Evolutionary conservation across 192 early-diverging fungal species (phyloP).

Genomic region (Umbelopsis sp.): DNA sequence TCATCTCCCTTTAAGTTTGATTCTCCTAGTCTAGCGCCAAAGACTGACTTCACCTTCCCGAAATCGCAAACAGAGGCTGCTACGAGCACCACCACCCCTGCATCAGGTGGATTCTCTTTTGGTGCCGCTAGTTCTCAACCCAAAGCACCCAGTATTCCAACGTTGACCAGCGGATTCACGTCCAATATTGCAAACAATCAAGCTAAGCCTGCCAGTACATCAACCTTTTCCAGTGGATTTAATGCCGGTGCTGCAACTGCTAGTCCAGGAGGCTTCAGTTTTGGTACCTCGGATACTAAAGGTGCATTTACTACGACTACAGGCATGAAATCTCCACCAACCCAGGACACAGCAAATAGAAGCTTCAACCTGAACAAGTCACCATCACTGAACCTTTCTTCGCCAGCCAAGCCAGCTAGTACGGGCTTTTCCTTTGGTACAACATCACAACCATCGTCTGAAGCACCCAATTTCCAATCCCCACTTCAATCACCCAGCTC

Average conservation of each 20-base stretch:
- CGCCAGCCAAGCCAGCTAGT: not conserved
- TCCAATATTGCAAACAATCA: not conserved
- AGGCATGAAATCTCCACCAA: not conserved
- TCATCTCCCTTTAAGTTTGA: not conserved
- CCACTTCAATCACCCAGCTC: not conserved
- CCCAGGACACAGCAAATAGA: not conserved
- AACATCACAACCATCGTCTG: not conserved
- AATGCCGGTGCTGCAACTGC: no score
- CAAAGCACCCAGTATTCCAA: not conserved
- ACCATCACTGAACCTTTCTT: not conserved
- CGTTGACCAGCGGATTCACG: not conserved
- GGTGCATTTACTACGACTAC: no score
- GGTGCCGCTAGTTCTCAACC: not conserved
- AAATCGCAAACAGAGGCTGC: no score
- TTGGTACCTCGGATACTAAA: no score
- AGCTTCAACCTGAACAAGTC: no score
- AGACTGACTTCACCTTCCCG: no score
- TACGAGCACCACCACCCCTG: not conserved
- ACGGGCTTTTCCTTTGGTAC: not conserved
- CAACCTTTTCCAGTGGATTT: not conserved
- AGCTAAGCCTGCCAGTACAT: not conserved
- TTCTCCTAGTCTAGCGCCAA: not conserved
- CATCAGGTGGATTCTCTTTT: not conserved
- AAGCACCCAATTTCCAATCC: not conserved
- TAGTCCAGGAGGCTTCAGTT: no score